phyloP scores from a whole-genome alignment of 495 filamentous ascomycete species.

The Aspergillus conjunctus region DNA sequence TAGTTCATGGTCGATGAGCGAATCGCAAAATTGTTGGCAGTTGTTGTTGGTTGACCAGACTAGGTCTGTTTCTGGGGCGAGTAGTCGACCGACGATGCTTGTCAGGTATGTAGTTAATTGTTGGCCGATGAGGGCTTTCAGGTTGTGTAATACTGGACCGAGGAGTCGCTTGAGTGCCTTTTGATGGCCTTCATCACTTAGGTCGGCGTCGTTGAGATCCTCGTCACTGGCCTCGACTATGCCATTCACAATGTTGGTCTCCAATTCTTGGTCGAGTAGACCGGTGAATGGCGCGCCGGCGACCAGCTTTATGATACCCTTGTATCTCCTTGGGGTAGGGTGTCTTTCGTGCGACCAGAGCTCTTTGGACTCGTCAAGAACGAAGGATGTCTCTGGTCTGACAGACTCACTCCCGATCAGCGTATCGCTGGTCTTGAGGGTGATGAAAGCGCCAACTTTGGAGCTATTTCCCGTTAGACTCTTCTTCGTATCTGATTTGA shows the following conservation, averaged over 20 bases:
- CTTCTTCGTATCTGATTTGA: no score
- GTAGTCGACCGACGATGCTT: constrained; percentile 29
- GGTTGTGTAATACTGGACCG: constrained; percentile 2
- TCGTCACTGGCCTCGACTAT: constrained; percentile 20
- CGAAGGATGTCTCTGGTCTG: constrained; percentile 10
- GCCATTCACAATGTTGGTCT: constrained; percentile 28
- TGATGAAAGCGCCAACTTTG: constrained; percentile 35
- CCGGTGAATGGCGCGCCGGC: constrained; percentile 37
- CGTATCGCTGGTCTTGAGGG: constrained; percentile 23
- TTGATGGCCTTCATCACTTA: background rate
- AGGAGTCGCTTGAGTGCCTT: background rate
- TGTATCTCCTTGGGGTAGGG: constrained; percentile 33
- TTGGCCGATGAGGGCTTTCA: constrained; percentile 19
- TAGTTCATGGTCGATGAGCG: constrained; percentile 1
- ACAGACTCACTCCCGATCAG: constrained; percentile 17
- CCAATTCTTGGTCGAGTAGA: constrained; percentile 23
- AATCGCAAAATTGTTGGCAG: constrained; percentile 13
- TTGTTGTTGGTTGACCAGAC: constrained; percentile 6
- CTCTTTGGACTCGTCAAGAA: background rate
- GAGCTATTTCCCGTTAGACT: constrained; percentile 22
- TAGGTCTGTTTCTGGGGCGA: constrained; percentile 17
- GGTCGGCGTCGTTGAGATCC: constrained; percentile 14
- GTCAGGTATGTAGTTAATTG: constrained; percentile 24
- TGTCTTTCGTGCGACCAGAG: constrained; percentile 25
- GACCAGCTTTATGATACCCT: constrained; percentile 44